These are phyloP conservation scores for Tetrapisispora fleetii DNA, from an alignment of 805 yeast genomes.

Conservation along the genomic window DNA sequence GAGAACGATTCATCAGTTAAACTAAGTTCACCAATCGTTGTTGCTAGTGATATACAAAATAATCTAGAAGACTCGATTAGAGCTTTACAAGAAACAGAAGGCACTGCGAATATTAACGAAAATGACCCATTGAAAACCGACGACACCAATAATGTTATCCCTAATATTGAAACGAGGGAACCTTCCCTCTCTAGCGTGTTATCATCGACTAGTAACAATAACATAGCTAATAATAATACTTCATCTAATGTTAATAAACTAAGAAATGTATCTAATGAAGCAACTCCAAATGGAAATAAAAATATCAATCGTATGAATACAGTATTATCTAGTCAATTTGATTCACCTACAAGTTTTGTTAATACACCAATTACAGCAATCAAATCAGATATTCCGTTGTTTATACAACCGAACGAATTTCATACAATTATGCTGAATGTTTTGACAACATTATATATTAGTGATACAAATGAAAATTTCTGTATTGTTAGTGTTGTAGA, in stretches of 20 bases:
- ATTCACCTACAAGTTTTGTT: not conserved
- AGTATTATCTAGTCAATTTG: not conserved
- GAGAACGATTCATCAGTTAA: not conserved
- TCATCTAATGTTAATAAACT: not conserved
- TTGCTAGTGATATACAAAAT: not conserved
- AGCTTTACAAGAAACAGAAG: not conserved
- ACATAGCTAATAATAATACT: not conserved
- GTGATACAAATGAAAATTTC: conserved; percentile 43
- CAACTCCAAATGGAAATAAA: not conserved
- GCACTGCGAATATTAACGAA: not conserved
- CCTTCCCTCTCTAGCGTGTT: not conserved
- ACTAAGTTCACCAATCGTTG: not conserved
- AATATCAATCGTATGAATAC: not conserved
- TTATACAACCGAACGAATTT: conserved; percentile 51
- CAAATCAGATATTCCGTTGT: conserved; percentile 35
- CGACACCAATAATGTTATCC: not conserved
- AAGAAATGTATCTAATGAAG: not conserved
- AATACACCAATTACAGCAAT: not conserved
- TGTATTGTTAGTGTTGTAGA: conserved; percentile 57
- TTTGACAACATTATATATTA: conserved; percentile 40
- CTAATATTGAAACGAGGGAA: not conserved
- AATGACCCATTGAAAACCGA: not conserved
- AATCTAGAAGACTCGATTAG: not conserved
- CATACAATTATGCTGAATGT: conserved; percentile 40
- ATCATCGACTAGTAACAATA: not conserved